A percentile compares a stretch with the other conserved stretches of the same genome.
phyloP scores from a whole-genome alignment of 2,329 filamentous ascomycete species.

The Xylariaceae sp. region DNA sequence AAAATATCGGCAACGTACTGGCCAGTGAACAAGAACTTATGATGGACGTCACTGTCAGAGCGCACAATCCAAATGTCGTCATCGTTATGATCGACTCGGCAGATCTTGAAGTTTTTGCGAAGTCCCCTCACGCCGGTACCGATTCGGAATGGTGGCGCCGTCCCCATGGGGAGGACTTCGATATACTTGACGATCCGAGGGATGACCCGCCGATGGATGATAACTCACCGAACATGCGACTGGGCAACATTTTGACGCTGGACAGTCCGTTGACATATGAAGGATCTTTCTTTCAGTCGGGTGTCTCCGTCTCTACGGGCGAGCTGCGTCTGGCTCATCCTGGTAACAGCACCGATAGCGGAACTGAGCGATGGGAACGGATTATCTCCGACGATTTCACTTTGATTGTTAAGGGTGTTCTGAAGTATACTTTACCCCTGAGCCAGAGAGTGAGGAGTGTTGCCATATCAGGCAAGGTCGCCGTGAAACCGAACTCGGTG shows the following conservation, averaged over 20 bases:
- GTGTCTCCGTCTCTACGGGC: constrained; percentile 68
- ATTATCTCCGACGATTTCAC: constrained; percentile 92
- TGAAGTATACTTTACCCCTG: constrained; percentile 72
- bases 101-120: constrained; percentile 90
- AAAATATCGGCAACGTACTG: constrained; percentile 82
- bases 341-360: constrained; percentile 84
- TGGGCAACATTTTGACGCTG: constrained; percentile 84
- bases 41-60: constrained; percentile 83
- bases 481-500: constrained; percentile 59
- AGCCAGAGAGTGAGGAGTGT: constrained; percentile 57
- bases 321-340: constrained; percentile 79
- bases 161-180: constrained; percentile 29
- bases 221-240: constrained; percentile 75
- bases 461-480: constrained; percentile 55
- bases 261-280: constrained; percentile 88
- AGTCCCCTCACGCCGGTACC: constrained; percentile 80
- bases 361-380: constrained; percentile 81
- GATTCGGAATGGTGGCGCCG: constrained; percentile 57
- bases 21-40: constrained; percentile 94
- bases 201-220: constrained; percentile 51
- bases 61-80: constrained; percentile 89
- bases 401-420: constrained; percentile 82
- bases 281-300: constrained; percentile 78
- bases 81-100: constrained; percentile 80
- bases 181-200: constrained; percentile 32